Base-by-base conservation (phyloP, 352 stramenopile genomes). In the Albugo laibachii region DNA sequence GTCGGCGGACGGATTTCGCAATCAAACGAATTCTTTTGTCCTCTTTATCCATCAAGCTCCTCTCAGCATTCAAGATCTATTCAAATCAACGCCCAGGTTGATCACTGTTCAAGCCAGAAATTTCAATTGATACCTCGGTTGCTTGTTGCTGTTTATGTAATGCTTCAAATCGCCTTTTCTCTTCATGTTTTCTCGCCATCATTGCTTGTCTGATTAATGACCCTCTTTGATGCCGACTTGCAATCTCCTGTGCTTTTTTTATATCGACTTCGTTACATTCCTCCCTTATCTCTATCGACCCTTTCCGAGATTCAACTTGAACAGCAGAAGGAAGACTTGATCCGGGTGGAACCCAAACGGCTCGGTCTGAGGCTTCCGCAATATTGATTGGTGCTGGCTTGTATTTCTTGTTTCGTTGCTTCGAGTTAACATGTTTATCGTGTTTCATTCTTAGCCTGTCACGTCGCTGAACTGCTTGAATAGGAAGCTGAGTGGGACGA, bases 41-140 rank as follows among this genome's bases (percentile, higher is more conserved):
- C 47, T 91, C 74, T 1, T 69, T 65, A 42, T 82, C 68, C 74
- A 87, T 85, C 3, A 65, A 43, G 42, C 62, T 80, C 1, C 65
- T 56, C 39, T 87, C 77, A 18, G 31, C 59, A 5, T 59, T 53
- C 62, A 83, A 67, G 21, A 43, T 67, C 76, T 88, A 50, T 1
- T 12, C 38, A 43, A 43, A 31, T 10, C 24, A 31, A 31, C 3
- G 24, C 8, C 24, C 24, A 31, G 3, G 24, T 31, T 31, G 24
- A 31, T 31, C 24, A 31, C 8, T 31, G 8, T 8, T 31, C 24
- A 31, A 31, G 8, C 24, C 24, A 8, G 3, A 31, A 3, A 31
- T 10, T 8, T 10, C 24, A 31, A 31, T 8, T 31, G 24, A 31
- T 31, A 31, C 24, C 24, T 31, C 24, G 3, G 8, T 31, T 31